These are phyloP conservation scores for Alternaria atra DNA, from an alignment of 2,329 filamentous ascomycete genomes.

Conservation along the genomic window DNA sequence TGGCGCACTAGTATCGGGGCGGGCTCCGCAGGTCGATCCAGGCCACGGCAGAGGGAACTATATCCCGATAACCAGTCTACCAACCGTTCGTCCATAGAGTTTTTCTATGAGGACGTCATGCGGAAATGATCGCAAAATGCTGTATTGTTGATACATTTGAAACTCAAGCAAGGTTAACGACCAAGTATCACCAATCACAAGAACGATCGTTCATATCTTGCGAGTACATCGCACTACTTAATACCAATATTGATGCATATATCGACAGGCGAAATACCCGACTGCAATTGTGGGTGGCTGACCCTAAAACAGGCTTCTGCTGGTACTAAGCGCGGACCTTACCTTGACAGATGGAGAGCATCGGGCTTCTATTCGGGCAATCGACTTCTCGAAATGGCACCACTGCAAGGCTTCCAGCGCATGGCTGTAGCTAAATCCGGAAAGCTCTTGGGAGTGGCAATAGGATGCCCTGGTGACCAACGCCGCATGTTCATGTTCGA, in stretches of 20 bases:
- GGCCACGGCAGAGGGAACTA: background rate
- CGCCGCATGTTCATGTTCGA: background rate
- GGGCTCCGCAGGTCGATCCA: background rate
- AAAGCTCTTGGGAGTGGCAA: background rate
- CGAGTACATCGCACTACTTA: background rate
- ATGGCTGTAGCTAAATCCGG: background rate
- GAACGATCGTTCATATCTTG: background rate
- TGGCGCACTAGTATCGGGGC: background rate
- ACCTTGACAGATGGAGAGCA: background rate
- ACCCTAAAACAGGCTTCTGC: background rate
- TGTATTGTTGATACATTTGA: background rate
- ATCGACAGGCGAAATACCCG: background rate
- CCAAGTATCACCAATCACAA: background rate
- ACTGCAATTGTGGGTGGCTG: background rate
- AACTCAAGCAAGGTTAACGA: background rate
- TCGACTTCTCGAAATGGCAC: conserved; percentile 1
- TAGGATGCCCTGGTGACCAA: background rate
- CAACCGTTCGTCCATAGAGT: background rate
- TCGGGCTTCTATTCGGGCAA: background rate
- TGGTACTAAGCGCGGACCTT: background rate
- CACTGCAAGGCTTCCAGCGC: conserved; percentile 1
- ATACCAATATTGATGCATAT: background rate
- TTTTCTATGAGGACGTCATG: background rate
- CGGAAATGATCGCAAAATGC: background rate
- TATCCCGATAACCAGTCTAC: background rate